Percentiles rank a stretch among this genome's conserved stretches.
These are phyloP conservation scores for Colletotrichum sp. DNA, from an alignment of 2,329 filamentous ascomycete genomes.

Conservation along the genomic window DNA sequence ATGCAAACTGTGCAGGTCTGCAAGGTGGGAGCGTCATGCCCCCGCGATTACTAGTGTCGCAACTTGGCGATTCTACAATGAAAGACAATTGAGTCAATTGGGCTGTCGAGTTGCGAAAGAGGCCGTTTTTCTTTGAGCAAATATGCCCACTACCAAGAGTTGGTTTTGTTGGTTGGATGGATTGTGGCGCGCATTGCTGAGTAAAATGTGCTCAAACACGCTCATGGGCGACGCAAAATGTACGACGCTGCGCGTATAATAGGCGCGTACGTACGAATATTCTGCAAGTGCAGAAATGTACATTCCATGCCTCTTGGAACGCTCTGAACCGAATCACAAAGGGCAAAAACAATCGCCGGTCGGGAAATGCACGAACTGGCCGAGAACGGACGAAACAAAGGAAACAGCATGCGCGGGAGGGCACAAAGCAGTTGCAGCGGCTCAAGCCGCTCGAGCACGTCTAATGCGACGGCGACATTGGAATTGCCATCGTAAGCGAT, in stretches of 20 bases:
- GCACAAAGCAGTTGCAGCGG: conserved; percentile 12
- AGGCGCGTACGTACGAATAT: neutral
- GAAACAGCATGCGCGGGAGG: conserved; percentile 9
- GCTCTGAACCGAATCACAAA: neutral
- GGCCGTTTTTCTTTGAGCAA: neutral
- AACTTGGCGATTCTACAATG: neutral
- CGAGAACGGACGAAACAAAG: neutral
- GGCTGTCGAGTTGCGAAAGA: neutral
- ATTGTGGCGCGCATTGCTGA: neutral
- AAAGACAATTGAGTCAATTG: neutral
- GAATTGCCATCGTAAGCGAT: neutral
- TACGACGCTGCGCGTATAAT: neutral
- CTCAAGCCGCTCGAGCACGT: conserved; percentile 8
- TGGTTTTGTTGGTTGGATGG: neutral
- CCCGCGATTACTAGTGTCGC: neutral
- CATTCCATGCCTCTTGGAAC: neutral
- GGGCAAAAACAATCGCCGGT: neutral
- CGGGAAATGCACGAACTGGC: neutral
- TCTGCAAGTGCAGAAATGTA: neutral
- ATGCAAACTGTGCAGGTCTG: neutral
- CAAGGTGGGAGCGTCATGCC: neutral
- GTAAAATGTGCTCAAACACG: conserved; percentile 21
- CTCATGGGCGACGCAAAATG: neutral
- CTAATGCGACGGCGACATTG: neutral
- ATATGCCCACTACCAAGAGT: neutral